These are phyloP conservation scores for Ceratobasidium sp. DNA, from an alignment of 1,284 basidiomycete genomes.

Conservation along the genomic window DNA sequence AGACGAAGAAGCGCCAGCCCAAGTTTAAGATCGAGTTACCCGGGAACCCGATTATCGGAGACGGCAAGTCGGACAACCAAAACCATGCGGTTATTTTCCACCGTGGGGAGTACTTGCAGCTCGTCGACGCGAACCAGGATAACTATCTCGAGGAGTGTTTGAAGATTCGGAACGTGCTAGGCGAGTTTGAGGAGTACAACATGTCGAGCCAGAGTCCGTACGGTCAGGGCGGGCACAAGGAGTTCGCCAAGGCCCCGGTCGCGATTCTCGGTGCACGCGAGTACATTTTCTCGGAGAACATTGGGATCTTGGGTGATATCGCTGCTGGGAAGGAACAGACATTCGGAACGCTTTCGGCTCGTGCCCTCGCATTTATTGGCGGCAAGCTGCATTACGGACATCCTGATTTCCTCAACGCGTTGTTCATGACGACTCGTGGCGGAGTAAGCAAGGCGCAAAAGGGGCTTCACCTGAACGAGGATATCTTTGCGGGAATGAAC, in stretches of 20 bases:
- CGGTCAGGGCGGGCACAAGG: constrained; percentile 86
- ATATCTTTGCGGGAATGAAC: constrained; percentile 99
- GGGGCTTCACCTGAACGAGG: constrained; percentile 97
- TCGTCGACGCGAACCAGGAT: constrained; percentile 99
- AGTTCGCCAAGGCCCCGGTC: constrained; percentile 90
- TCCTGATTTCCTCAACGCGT: constrained; percentile 97
- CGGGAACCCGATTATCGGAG: constrained; percentile 98
- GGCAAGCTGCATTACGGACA: constrained; percentile 99
- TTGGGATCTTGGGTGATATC: constrained; percentile 98
- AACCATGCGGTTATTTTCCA: constrained; percentile 99
- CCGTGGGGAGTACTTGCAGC: constrained; percentile 98
- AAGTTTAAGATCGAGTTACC: constrained; percentile 99
- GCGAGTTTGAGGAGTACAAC: constrained; percentile 96
- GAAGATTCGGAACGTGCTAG: constrained; percentile 98
- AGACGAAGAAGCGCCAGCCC: constrained; percentile 89
- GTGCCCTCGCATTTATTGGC: constrained; percentile 96
- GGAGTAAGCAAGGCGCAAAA: constrained; percentile 99
- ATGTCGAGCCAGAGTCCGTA: constrained; percentile 92
- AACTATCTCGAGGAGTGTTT: constrained; percentile 99
- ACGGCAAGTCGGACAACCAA: constrained; percentile 99
- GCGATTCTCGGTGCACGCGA: constrained; percentile 99
- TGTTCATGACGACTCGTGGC: constrained; percentile 98
- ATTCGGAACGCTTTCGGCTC: constrained; percentile 96
- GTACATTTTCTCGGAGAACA: constrained; percentile 99
- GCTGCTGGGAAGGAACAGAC: constrained; percentile 99